phyloP scores from a whole-genome alignment of 78 protist species.

The Dictyostelium capitatum region DNA sequence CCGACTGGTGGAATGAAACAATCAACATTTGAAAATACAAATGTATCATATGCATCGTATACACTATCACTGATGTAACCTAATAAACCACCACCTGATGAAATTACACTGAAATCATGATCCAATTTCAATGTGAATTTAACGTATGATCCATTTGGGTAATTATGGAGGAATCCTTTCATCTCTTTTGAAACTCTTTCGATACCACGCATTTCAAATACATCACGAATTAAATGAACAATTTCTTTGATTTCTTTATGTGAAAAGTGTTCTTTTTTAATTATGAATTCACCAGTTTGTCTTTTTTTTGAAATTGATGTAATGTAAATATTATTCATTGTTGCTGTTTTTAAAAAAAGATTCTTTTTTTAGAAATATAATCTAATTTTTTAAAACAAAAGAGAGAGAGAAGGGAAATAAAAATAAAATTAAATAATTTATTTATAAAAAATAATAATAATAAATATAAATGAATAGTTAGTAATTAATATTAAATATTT shows the following conservation, averaged over 20 bases:
- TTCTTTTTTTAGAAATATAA: too few relatives aligned
- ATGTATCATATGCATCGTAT: slow-evolving; percentile 49
- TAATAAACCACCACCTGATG: slow-evolving; percentile 41
- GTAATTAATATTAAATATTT: too few relatives aligned
- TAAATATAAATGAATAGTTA: background rate
- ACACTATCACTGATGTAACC: slow-evolving; percentile 43
- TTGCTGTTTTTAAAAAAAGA: background rate
- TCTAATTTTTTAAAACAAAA: background rate
- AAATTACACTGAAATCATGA: slow-evolving; percentile 42
- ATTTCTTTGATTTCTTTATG: slow-evolving; percentile 19
- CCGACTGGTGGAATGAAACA: background rate
- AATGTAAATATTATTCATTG: background rate
- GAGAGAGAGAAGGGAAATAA: background rate
- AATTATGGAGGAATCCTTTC: slow-evolving; percentile 27
- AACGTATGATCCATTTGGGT: slow-evolving; percentile 11
- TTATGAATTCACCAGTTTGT: slow-evolving; percentile 20
- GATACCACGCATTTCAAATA: slow-evolving; percentile 23
- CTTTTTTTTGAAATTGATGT: slow-evolving; percentile 9
- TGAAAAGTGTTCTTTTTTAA: background rate
- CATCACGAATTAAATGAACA: background rate
- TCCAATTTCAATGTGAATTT: slow-evolving; percentile 34
- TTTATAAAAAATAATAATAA: background rate
- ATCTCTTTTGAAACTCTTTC: slow-evolving; percentile 50
- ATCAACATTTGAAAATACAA: slow-evolving; percentile 29
- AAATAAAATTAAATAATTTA: background rate